phyloP scores from a whole-genome alignment of 805 yeast genomes.

The Nakazawaea sp. region DNA sequence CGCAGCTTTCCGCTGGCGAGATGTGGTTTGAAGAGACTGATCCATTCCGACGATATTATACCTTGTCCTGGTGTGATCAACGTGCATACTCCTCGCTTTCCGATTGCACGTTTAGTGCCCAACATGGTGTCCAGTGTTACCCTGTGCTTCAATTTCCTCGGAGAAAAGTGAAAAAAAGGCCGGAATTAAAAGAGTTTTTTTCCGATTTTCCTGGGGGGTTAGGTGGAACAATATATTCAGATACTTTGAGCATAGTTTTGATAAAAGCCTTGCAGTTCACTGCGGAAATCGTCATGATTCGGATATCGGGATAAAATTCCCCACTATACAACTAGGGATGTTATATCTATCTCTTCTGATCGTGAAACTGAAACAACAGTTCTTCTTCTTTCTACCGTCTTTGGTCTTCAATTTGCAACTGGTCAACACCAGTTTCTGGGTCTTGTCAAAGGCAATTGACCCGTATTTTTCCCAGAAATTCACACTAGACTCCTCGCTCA shows the following conservation, averaged over 20 bases:
- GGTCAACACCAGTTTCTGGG: slow-evolving; percentile 90
- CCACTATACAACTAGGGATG: slow-evolving; percentile 93
- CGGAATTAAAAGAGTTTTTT: no score
- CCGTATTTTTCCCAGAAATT: slow-evolving; percentile 98
- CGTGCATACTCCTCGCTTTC: no score
- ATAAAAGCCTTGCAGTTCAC: no score
- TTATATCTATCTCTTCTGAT: slow-evolving; percentile 88
- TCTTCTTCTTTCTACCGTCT: slow-evolving; percentile 72
- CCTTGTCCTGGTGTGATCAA: slow-evolving; percentile 11
- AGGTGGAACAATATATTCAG: no score
- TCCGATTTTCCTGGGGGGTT: no score
- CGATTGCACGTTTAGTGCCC: no score
- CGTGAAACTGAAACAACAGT: slow-evolving; percentile 92
- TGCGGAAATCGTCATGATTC: no score
- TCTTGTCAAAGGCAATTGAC: slow-evolving; percentile 91
- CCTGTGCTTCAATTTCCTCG: no score
- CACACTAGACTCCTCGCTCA: slow-evolving; percentile 95
- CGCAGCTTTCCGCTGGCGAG: slow-evolving; percentile 11
- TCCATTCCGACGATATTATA: neutral
- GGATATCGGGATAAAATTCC: slow-evolving; percentile 83
- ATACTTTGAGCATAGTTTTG: no score
- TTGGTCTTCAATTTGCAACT: slow-evolving; percentile 81
- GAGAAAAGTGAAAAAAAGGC: no score
- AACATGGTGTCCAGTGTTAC: no score
- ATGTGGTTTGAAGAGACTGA: slow-evolving; percentile 3